Evolutionary conservation across 495 filamentous ascomycete genomes (phyloP), one percentile per base, ranked within the genome.

Genomic region (Darksidea phi): DNA sequence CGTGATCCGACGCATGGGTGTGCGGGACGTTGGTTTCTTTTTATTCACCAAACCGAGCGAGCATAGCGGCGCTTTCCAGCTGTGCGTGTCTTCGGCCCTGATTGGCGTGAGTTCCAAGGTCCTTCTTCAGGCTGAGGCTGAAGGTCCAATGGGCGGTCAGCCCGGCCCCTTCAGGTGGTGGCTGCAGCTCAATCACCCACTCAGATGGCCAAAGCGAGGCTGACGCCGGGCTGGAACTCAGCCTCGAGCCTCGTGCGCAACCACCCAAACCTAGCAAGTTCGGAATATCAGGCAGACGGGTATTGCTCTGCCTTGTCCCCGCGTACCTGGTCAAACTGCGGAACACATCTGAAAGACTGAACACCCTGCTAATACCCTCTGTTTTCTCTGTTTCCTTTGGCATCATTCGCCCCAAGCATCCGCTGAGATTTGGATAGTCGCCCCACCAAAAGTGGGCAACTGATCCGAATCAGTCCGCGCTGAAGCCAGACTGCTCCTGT

Each of bases 141-240:
- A 38, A 54, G 60, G 45, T 56, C 51, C 57, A 61, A 56, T 57
- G 38, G 57, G 54, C 57, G 50, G 57, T 66, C 61, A 61, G 63
- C 64, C 50, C 50, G 52, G 57, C 52, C 47, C 53, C 61, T 59
- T 49, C 53, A 54, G 59, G 59, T 58, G 47, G 63, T 63, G 59
- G 64, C 59, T 63, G 64, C 64, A 61, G 57, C 34, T 52, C 45
- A 59, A 55, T 47, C 48, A 52, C 55, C 64, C 59, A 63, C 59
- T 67, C 55, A 57, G 64, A 64, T 59, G 59, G 64, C 48, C 64
- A 67, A 55, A 63, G 64, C 66, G 66, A 68, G 66, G 66, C 66
- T 68, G 61, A 68, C 66, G 61, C 32, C 50, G 66, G 66, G 64
- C 66, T 64, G 28, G 66, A 64, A 61, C 66, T 57, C 66, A 68